Base-by-base conservation (phyloP, 768 basidiomycete genomes). In the Mycena epipterygia region DNA sequence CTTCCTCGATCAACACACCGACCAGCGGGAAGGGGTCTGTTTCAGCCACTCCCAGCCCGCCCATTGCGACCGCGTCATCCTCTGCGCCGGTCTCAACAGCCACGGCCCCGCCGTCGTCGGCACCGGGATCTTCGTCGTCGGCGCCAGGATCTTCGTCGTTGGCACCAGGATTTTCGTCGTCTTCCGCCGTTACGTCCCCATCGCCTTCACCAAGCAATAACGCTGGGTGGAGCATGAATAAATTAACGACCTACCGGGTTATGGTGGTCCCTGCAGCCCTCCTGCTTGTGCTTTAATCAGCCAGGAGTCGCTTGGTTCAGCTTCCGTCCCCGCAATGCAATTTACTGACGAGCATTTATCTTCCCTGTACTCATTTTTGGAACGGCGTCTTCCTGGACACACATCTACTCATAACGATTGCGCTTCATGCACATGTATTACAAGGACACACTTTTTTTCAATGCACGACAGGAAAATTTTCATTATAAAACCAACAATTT, bases 81-180 rank as follows among this genome's bases (percentile, higher is more conserved):
- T 75, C 79, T 14, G 64, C 75, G 5, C 80, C 82, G 46, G 77
- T 79, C 7, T 67, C 75, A 35, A 67, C 63, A 27, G 17, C 71
- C 57, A 76, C 80, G 12, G 56, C 73, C 8, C 72, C 75, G 19
- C 4, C n/a, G 30, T 70, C 72, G 30, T 52, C 51, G 51, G 13
- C n/a, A 19, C 21, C 51, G 21, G 53, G 55, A 19, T 48, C 75
- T 16, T 13, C 19, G 32, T 68, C 72, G 42, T 9, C 42, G 42
- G 42, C 16, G n/a, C 39, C 60, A n/a, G 46, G 52, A n/a, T 42
- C 71, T 13, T 46, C 73, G 48, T 32, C 58, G 35, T 55, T 53
- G 9, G 57, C 70, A 33, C 33, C 66, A 44, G 56, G 65, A 48
- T 39, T 73, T 64, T 72, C 65, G 62, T 61, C 65, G 19, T 49